A percentile compares a stretch with the other conserved stretches of the same genome.
Conservation (phyloP, 2,329 filamentous ascomycete genomes). For the Alternaria panax region DNA sequence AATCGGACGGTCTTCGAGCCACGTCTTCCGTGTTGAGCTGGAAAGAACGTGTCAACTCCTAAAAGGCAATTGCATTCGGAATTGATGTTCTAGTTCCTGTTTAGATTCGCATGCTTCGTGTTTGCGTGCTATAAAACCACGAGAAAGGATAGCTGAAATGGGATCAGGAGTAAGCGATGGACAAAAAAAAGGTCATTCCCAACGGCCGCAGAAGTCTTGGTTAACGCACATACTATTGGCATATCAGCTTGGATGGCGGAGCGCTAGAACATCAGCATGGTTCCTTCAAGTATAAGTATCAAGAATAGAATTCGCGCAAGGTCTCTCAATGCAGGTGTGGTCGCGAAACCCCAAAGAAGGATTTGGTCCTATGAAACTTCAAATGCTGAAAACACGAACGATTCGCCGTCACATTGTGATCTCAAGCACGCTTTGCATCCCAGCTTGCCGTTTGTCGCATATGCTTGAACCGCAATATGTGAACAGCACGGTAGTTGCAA, state of each 20-base stretch:
- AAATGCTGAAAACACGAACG: not conserved
- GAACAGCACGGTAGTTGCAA: not conserved
- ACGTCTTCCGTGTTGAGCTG: not conserved
- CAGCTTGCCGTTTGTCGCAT: not conserved
- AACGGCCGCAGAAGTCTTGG: not conserved
- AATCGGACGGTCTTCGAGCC: not conserved
- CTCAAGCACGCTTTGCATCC: not conserved
- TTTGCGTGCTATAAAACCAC: not conserved
- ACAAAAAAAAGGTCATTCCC: not conserved
- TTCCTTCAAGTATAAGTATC: not conserved
- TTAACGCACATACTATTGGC: not conserved
- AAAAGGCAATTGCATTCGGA: not conserved
- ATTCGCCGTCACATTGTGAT: not conserved
- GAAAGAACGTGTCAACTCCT: not conserved
- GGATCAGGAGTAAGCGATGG: not conserved
- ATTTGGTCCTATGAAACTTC: no score
- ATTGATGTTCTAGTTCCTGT: not conserved
- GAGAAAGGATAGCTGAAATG: not conserved
- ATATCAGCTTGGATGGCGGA: not conserved
- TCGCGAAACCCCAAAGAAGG: not conserved
- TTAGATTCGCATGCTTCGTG: not conserved
- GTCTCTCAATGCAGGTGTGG: not conserved
- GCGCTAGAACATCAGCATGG: not conserved
- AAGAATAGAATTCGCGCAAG: not conserved
- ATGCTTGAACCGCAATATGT: not conserved